phyloP scores from a whole-genome alignment of 768 basidiomycete species.

The Pilatotrama ljubarskyi region DNA sequence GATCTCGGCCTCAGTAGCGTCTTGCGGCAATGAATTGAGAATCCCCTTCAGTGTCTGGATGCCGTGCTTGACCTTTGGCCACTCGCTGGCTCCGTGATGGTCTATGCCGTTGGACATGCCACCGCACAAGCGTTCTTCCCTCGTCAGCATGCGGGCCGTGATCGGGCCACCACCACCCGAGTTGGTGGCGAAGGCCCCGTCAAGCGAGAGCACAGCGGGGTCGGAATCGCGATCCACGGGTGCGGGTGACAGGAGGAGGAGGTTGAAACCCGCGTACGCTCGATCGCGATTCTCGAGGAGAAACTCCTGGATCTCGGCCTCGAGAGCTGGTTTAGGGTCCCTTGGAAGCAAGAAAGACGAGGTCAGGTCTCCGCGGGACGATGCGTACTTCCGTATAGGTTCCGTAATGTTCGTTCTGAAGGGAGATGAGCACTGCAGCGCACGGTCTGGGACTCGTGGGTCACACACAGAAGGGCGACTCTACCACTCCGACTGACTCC shows the following conservation, averaged over 20 bases:
- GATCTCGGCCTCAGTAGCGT: conserved; percentile 51
- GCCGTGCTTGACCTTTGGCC: conserved; percentile 77
- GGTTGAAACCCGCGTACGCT: conserved; percentile 78
- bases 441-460: background rate
- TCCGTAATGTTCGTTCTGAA: conserved; percentile 85
- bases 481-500: conserved; percentile 67
- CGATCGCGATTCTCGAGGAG: conserved; percentile 43
- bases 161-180: conserved; percentile 66
- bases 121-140: conserved; percentile 50
- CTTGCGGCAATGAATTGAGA: conserved; percentile 39
- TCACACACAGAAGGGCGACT: conserved; percentile 69
- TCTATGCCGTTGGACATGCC: conserved; percentile 80
- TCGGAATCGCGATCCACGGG: background rate
- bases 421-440: conserved; percentile 9
- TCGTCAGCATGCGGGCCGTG: conserved; percentile 51
- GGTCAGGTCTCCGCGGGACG: conserved; percentile 69
- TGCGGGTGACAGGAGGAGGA: conserved; percentile 61
- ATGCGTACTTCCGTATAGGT: conserved; percentile 44
- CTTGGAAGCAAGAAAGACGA: conserved; percentile 66
- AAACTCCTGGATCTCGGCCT: conserved; percentile 49
- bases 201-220: conserved; percentile 41
- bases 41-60: conserved; percentile 45
- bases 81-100: conserved; percentile 55
- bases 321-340: conserved; percentile 42
- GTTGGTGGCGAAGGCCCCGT: conserved; percentile 65